These are phyloP conservation scores for Lactarius trivialis DNA, from an alignment of 768 basidiomycete species.

Conservation along the genomic window DNA sequence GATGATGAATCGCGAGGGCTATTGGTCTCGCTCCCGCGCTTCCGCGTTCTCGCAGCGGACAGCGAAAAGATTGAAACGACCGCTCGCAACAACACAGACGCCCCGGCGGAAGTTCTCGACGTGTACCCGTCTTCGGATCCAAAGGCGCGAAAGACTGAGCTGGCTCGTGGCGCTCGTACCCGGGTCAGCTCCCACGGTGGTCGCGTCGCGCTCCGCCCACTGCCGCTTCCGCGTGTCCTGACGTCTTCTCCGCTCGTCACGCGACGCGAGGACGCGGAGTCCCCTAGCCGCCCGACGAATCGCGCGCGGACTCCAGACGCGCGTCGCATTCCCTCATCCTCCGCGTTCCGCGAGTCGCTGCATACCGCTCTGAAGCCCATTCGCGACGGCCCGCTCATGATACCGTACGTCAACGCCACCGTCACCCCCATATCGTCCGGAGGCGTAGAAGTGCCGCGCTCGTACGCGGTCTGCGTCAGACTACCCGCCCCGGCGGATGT, in stretches of 20 bases:
- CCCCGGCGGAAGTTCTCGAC: constrained; percentile 41
- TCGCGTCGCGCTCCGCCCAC: constrained; percentile 47
- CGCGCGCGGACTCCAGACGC: constrained; percentile 25
- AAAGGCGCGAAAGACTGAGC: constrained; percentile 55
- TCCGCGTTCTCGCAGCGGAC: constrained; percentile 64
- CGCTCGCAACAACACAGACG: constrained; percentile 54
- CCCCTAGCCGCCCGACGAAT: constrained; percentile 22
- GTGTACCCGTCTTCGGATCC: constrained; percentile 57
- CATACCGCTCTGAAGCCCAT: constrained; percentile 32
- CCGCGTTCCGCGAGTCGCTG: constrained; percentile 26
- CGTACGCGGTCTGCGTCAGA: constrained; percentile 54
- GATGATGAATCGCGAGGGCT: constrained; percentile 34
- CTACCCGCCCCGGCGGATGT: constrained; percentile 50
- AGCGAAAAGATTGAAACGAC: constrained; percentile 49
- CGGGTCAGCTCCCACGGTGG: constrained; percentile 58
- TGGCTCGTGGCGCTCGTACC: constrained; percentile 53
- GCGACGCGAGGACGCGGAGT: constrained; percentile 21
- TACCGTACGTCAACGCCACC: constrained; percentile 48
- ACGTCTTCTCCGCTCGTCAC: constrained; percentile 10
- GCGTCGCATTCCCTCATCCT: constrained; percentile 23
- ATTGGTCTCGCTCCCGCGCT: constrained; percentile 58
- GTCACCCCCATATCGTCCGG: constrained; percentile 45
- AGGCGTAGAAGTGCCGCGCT: constrained; percentile 30
- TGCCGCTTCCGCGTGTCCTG: constrained; percentile 27
- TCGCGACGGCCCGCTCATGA: constrained; percentile 53